Base-by-base conservation (phyloP, 805 yeast genomes). In the Ogataea thermomethanolica region DNA sequence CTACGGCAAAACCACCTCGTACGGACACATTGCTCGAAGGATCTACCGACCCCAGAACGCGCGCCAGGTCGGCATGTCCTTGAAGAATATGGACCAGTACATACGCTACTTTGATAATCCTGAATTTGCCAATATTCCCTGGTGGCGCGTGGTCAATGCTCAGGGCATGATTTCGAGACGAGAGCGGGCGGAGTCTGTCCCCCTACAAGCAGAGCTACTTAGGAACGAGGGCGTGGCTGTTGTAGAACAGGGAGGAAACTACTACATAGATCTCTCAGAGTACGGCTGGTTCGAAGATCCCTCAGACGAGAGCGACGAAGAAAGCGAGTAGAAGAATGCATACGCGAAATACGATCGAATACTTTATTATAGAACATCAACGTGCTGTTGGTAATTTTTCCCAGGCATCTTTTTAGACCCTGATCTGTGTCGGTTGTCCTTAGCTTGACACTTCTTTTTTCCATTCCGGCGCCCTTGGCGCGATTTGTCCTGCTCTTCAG, bases 101-200 rank as follows among this genome's bases (percentile, higher is more conserved):
- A 30, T 11, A 7, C 33, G 39, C 7, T 37, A 27, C 7, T 39
- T 50, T 53, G 12, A 39, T 4, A 54, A 50, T 25, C 61, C 61
- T 48, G 60, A 63, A 39, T 36, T 53, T 8, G 58, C 49, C 2
- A 64, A 63, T 8, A 72, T 84, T 10, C 91, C 91, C 4, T 85
- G 95, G 95, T 84, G 91, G 91, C 62, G 95, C 25, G 84, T 85
- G 1, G 65, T 85, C 8, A 71, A 74, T 17, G 67, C 84, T n/a
- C 61, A 74, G 12, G 93, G 93, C 0, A 65, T 61, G 13, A 78
- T 84, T 2, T 74, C 88, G 4, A 72, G 73, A 3, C 56, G 84
- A 31, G 74, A 55, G 8, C 61, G 55, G 25, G 55, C 66, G 0
- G 58, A 58, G 20, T 71, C 74, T 1, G 76, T 74, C 37, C 48